Evolutionary conservation across 2,329 filamentous ascomycete species (phyloP).

Genomic region (Acarospora socialis): DNA sequence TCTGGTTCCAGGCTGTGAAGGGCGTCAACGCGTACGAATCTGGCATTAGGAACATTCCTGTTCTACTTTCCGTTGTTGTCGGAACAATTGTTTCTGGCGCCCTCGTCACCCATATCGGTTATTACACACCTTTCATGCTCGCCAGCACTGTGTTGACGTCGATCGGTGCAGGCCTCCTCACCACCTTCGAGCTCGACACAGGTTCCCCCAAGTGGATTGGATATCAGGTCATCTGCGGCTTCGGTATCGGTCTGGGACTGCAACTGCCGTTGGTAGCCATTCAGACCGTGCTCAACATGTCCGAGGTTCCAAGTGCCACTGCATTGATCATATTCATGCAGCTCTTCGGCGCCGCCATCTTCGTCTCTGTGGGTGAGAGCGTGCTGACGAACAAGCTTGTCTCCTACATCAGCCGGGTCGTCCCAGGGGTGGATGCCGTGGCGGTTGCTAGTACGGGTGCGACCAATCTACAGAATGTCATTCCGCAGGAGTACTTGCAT

Average conservation of each 20-base stretch:
- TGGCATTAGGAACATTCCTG: slow-evolving; percentile 22
- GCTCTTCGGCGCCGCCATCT: slow-evolving; percentile 11
- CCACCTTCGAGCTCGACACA: slow-evolving; percentile 18
- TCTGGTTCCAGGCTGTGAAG: slow-evolving; percentile 32
- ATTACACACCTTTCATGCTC: slow-evolving; percentile 24
- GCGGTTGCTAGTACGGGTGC: slow-evolving; percentile 35
- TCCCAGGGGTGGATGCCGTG: slow-evolving; percentile 28
- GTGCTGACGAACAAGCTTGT: slow-evolving; percentile 10
- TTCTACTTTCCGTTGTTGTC: slow-evolving; percentile 22
- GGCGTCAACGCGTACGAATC: slow-evolving; percentile 24
- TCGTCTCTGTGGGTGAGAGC: slow-evolving; percentile 10
- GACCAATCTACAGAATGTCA: slow-evolving; percentile 43
- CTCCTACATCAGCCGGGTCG: slow-evolving; percentile 13
- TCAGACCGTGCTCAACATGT: slow-evolving; percentile 12
- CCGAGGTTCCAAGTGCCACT: slow-evolving; percentile 12
- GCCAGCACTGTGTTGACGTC: slow-evolving; percentile 22
- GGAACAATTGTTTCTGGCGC: slow-evolving; percentile 13
- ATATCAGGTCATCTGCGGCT: slow-evolving; percentile 25
- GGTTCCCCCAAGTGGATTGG: slow-evolving; percentile 22
- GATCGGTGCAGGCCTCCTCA: slow-evolving; percentile 25
- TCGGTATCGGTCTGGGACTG: slow-evolving; percentile 15
- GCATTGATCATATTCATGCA: too few relatives aligned
- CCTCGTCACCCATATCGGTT: slow-evolving; percentile 18
- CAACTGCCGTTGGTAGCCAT: slow-evolving; percentile 14
- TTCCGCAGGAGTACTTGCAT: slow-evolving; percentile 36